Evolutionary conservation across 2,329 filamentous ascomycete species (phyloP), one percentile per base, ranked within the genome.

Genomic region (Cladosporium sp.): DNA sequence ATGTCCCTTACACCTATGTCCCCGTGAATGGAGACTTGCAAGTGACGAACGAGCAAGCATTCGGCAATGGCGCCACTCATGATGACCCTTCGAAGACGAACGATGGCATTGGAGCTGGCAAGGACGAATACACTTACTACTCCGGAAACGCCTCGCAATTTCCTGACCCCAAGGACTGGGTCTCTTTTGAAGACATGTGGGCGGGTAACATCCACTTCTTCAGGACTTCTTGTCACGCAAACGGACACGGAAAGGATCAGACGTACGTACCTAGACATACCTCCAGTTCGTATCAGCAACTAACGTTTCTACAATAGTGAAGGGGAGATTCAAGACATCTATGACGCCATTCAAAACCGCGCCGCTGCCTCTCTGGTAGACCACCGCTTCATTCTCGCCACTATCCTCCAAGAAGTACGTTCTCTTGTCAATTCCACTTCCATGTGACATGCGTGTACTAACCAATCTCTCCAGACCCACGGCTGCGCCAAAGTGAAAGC

Each of bases 401-500:
- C 70, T 27, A 61, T 74, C 32, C 62, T 75, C 53, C 72, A 75
- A 57, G 72, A 75, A 56, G 68, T 48, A 48, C 25, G 33, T 19
- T 13, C 22, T 27, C 9, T 27, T 27, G 32, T 35, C n/a, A 35
- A 35, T 16, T 27, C 9, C 5, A 5, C 4, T 27, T 27, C 9
- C 5, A 27, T 27, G 22, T 4, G 9, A 27, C 22, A 4, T 5
- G 4, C 9, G 5, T 8, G 15, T 13, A 12, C 33, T 47, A 39
- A 38, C 22, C 11, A 18, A 4, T 22, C 11, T 7, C 8, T 18
- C 20, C 18, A 48, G 45, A 69, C 66, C 27, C 67, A 68, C 51
- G 73, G 72, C 45, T 75, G 72, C 53, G 68, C 72, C 4, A 67
- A 70, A 43, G 71, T 65, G 27, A 68, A 61, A 38, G 61, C 63